Percentiles rank a stretch among this genome's conserved stretches.
These are phyloP conservation scores for Entomortierella beljakovae DNA, from an alignment of 192 early-diverging fungal species.

Conservation along the genomic window DNA sequence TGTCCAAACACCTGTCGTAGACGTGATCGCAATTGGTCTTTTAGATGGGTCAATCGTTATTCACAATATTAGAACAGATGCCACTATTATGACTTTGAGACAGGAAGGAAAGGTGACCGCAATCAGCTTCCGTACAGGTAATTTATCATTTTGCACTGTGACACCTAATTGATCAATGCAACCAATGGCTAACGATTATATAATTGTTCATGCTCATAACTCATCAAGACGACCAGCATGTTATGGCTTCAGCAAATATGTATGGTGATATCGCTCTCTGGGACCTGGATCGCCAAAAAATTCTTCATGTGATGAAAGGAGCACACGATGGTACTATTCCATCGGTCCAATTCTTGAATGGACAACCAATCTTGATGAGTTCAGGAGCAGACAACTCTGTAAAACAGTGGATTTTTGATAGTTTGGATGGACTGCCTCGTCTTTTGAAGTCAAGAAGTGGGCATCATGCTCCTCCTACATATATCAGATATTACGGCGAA, in stretches of 20 bases:
- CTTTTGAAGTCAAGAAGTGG: conserved; percentile 88
- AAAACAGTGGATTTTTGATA: conserved; percentile 98
- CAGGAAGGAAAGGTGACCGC: conserved; percentile 94
- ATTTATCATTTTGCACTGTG: not conserved
- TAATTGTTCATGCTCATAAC: not conserved
- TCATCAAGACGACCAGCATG: conserved; percentile 74
- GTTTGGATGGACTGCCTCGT: conserved; percentile 79
- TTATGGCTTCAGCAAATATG: conserved; percentile 93
- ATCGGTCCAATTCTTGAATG: conserved; percentile 82
- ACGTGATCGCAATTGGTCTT: conserved; percentile 93
- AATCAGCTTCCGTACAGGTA: conserved; percentile 90
- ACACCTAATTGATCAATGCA: not conserved
- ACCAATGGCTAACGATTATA: not conserved
- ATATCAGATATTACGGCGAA: conserved; percentile 68
- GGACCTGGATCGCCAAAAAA: conserved; percentile 85
- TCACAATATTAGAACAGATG: conserved; percentile 88
- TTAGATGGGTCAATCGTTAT: conserved; percentile 88
- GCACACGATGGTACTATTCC: conserved; percentile 87
- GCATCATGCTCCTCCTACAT: conserved; percentile 87
- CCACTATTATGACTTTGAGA: conserved; percentile 76
- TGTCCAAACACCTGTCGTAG: conserved; percentile 89
- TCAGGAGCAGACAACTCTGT: conserved; percentile 92
- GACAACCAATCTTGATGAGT: conserved; percentile 89
- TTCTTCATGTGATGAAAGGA: conserved; percentile 84
- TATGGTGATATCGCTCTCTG: conserved; percentile 92